Evolutionary conservation across 2,329 filamentous ascomycete genomes (phyloP).

Genomic region (Monosporascus sp.): DNA sequence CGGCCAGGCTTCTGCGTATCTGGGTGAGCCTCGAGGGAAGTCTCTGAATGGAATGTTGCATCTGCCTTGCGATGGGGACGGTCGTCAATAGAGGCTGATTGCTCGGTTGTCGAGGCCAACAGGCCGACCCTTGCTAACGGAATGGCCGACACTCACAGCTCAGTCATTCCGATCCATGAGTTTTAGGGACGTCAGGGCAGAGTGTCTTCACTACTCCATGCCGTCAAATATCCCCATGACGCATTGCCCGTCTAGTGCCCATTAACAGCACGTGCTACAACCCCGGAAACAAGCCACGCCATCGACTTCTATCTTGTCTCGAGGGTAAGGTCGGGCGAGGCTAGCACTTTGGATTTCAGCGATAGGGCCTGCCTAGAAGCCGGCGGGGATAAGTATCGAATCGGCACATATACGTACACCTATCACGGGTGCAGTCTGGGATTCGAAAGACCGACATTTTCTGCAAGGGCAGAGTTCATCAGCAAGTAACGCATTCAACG

Average conservation of each 20-base stretch:
- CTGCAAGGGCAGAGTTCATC: slow-evolving; percentile 91
- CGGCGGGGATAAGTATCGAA: slow-evolving; percentile 64
- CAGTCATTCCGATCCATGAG: slow-evolving; percentile 19
- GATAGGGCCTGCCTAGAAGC: slow-evolving; percentile 40
- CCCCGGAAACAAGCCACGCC: slow-evolving; percentile 26
- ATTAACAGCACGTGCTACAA: slow-evolving; percentile 24
- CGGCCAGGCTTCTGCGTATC: too few species aligned
- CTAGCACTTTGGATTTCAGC: slow-evolving; percentile 29
- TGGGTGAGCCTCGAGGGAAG: too few species aligned
- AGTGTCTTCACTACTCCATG: slow-evolving; percentile 29
- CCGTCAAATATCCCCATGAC: slow-evolving; percentile 30
- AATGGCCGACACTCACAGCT: too few species aligned
- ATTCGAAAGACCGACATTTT: slow-evolving; percentile 81
- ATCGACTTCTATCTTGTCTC: slow-evolving; percentile 31
- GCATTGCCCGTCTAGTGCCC: slow-evolving; percentile 30
- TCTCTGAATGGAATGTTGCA: too few species aligned
- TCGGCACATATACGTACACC: slow-evolving; percentile 89
- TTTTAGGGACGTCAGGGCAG: slow-evolving; percentile 20
- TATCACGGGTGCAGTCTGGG: slow-evolving; percentile 85
- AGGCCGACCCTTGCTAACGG: too few species aligned
- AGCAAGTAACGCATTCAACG: slow-evolving; percentile 57
- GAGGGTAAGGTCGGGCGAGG: slow-evolving; percentile 39
- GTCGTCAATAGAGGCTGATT: too few species aligned
- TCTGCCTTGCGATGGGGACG: too few species aligned
- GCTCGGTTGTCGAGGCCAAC: too few species aligned